phyloP scores from a whole-genome alignment of 805 yeast genomes.

The Komagataella pastoris region DNA sequence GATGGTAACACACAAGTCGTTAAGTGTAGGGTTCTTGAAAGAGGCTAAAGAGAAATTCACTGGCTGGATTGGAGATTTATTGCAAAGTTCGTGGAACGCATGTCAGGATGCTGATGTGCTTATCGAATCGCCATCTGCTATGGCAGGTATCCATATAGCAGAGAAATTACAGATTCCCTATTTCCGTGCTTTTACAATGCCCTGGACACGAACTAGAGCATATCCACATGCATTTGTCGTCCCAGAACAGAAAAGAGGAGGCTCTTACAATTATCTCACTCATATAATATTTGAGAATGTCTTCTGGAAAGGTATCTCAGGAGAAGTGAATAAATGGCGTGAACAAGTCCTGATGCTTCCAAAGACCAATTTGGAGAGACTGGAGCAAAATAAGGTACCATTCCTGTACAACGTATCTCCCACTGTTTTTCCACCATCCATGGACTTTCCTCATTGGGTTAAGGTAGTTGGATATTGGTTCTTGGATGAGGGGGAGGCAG shows the following conservation, averaged over 20 bases:
- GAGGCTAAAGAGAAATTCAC: constrained; percentile 76
- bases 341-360: constrained; percentile 48
- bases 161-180: constrained; percentile 86
- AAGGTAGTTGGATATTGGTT: constrained; percentile 95
- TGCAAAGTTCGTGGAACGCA: constrained; percentile 71
- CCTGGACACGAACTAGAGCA: constrained; percentile 93
- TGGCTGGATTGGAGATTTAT: constrained; percentile 70
- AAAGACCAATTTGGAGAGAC: constrained; percentile 51
- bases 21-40: constrained; percentile 68
- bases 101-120: constrained; percentile 70
- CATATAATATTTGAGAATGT: constrained; percentile 88
- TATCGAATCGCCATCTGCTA: constrained; percentile 92
- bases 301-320: constrained; percentile 85
- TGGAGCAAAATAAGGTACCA: constrained; percentile 75
- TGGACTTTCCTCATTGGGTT: constrained; percentile 93
- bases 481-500: constrained; percentile 47
- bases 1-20: constrained; percentile 84
- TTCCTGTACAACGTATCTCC: constrained; percentile 86
- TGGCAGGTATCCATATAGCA: constrained; percentile 92
- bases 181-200: constrained; percentile 95
- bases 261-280: constrained; percentile 83
- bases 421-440: constrained; percentile 78
- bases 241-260: constrained; percentile 88
- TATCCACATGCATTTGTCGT: constrained; percentile 95
- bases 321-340: constrained; percentile 85